Evolutionary conservation across 495 filamentous ascomycete species (phyloP).

Genomic region (Penicillium paxilli): DNA sequence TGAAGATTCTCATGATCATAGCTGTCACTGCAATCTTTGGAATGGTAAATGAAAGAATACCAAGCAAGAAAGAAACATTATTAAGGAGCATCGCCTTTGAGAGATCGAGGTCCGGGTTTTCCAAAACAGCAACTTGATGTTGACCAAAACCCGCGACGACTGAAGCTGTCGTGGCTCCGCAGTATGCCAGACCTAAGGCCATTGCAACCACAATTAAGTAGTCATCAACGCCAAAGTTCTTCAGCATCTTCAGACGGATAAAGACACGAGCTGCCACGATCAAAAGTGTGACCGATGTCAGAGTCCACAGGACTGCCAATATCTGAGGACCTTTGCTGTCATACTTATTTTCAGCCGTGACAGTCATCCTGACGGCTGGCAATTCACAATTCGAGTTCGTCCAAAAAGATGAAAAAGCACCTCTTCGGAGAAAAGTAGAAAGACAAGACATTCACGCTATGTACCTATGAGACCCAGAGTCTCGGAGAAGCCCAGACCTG

Average conservation of each 20-base stretch:
- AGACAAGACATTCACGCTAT: background rate
- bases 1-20: conserved; percentile 28
- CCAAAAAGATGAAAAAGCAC: background rate
- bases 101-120: background rate
- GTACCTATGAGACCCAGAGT: too few relatives aligned
- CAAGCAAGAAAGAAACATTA: conserved; percentile 22
- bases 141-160: conserved; percentile 20
- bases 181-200: conserved; percentile 31
- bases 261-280: conserved; percentile 43
- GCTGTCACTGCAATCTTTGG: conserved; percentile 31
- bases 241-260: conserved; percentile 44
- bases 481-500: too few relatives aligned
- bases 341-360: conserved; percentile 7
- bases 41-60: conserved; percentile 27
- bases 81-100: conserved; percentile 21
- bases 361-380: conserved; percentile 3
- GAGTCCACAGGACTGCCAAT: conserved; percentile 40
- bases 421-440: background rate
- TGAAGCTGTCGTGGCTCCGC: conserved; percentile 17
- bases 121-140: conserved; percentile 7
- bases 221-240: conserved; percentile 51
- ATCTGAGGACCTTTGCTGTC: conserved; percentile 42
- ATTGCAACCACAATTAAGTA: conserved; percentile 46
- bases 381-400: background rate
- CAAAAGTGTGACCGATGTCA: conserved; percentile 34